These are phyloP conservation scores for Globisporangium radiosum DNA, from an alignment of 352 stramenopile genomes.

Conservation along the genomic window DNA sequence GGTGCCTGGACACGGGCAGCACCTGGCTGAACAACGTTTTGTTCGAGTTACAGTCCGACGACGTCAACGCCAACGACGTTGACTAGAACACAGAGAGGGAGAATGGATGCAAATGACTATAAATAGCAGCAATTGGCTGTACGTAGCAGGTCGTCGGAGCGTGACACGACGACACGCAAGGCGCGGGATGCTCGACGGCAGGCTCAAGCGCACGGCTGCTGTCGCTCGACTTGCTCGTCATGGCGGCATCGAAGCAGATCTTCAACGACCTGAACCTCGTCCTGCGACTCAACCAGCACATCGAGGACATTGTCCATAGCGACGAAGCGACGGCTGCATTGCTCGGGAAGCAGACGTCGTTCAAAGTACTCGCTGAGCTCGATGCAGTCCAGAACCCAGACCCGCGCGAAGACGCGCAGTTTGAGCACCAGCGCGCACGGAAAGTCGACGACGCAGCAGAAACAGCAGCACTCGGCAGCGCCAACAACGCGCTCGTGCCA, in stretches of 20 bases:
- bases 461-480: neutral
- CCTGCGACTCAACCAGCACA: slow-evolving; percentile 62
- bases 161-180: neutral
- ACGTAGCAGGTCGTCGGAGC: too few species aligned
- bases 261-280: slow-evolving; percentile 75
- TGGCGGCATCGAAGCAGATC: slow-evolving; percentile 37
- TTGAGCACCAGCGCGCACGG: slow-evolving; percentile 51
- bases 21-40: too few species aligned
- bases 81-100: too few species aligned
- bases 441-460: neutral
- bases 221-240: neutral
- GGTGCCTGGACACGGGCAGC: too few species aligned
- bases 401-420: slow-evolving; percentile 43
- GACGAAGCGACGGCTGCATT: slow-evolving; percentile 15
- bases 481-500: neutral
- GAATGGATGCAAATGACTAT: too few species aligned
- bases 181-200: neutral
- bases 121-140: too few species aligned
- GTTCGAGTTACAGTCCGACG: too few species aligned
- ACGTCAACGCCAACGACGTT: too few species aligned
- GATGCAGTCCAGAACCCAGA: slow-evolving; percentile 34
- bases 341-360: slow-evolving; percentile 42
- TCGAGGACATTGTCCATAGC: slow-evolving; percentile 31
- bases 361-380: slow-evolving; percentile 70
- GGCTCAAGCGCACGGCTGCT: neutral